phyloP scores from a whole-genome alignment of 164 flowering plant species.

The Nymphaea thermarum region DNA sequence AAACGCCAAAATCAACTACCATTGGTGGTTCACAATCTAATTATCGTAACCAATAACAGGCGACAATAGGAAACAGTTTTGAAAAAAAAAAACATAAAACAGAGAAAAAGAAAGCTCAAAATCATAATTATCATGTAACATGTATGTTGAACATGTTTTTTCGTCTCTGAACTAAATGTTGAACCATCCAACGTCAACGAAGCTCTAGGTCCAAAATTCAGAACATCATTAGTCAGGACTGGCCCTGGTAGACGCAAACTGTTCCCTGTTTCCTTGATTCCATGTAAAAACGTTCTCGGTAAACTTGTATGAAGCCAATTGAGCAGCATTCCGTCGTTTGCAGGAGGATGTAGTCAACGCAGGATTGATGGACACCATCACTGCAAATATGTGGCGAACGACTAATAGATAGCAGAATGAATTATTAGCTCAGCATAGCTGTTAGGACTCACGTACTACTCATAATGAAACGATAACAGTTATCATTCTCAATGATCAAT shows the following conservation, averaged over 20 bases:
- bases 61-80: too few relatives aligned
- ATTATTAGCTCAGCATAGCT: too few relatives aligned
- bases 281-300: constrained; percentile 24
- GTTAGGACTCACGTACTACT: too few relatives aligned
- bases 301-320: constrained; percentile 49
- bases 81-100: too few relatives aligned
- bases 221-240: constrained; percentile 14
- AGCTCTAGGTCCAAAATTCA: constrained; percentile 36
- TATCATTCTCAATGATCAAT: too few relatives aligned
- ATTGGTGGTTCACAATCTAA: too few relatives aligned
- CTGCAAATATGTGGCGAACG: constrained; percentile 6
- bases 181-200: constrained; percentile 75
- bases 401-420: too few relatives aligned
- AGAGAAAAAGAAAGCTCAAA: too few relatives aligned
- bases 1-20: too few relatives aligned
- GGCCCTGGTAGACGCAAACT: constrained; percentile 11
- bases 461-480: too few relatives aligned
- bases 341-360: constrained; percentile 37
- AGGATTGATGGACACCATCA: constrained; percentile 60
- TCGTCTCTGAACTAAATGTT: constrained; percentile 28
- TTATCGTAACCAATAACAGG: too few relatives aligned
- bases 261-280: background rate
- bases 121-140: constrained; percentile 6
- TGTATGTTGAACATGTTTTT: constrained; percentile 57
- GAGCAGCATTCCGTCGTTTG: constrained; percentile 39